A percentile compares a stretch with the other conserved stretches of the same genome.
These are phyloP conservation scores for Sugiyamaella xylanicola DNA, from an alignment of 1,139 yeast genomes.

Conservation along the genomic window DNA sequence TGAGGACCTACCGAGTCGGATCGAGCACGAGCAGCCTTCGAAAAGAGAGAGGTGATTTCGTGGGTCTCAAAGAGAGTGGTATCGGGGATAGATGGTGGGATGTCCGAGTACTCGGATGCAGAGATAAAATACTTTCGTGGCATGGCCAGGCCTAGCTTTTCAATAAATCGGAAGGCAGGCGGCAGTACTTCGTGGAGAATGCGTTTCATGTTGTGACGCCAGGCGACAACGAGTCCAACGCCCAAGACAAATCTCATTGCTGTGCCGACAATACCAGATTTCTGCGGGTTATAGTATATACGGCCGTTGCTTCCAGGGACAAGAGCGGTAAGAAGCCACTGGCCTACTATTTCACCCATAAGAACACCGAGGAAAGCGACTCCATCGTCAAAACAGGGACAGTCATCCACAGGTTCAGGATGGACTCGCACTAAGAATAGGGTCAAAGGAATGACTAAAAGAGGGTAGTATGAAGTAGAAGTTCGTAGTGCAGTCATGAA, in stretches of 20 bases:
- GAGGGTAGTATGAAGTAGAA: slow-evolving; percentile 18
- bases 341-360: slow-evolving; percentile 67
- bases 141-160: slow-evolving; percentile 43
- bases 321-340: slow-evolving; percentile 43
- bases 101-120: slow-evolving; percentile 43
- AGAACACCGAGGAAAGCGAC: slow-evolving; percentile 93
- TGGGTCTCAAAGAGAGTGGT: slow-evolving; percentile 40
- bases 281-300: slow-evolving; percentile 48
- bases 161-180: slow-evolving; percentile 44
- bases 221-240: slow-evolving; percentile 57
- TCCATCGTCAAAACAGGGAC: slow-evolving; percentile 96
- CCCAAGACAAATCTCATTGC: slow-evolving; percentile 58
- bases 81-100: slow-evolving; percentile 42
- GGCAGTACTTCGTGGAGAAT: slow-evolving; percentile 51
- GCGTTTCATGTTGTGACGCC: slow-evolving; percentile 73
- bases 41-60: slow-evolving; percentile 39
- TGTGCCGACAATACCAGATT: slow-evolving; percentile 49
- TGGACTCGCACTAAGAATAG: slow-evolving; percentile 56
- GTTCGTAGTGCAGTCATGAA: slow-evolving; percentile 28
- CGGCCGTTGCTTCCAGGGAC: slow-evolving; percentile 31
- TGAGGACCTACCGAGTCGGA: slow-evolving; percentile 50
- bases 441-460: slow-evolving; percentile 33
- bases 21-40: slow-evolving; percentile 37
- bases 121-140: slow-evolving; percentile 46
- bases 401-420: slow-evolving; percentile 86